A percentile compares a stretch with the other conserved stretches of the same genome.
Conservation (phyloP, 2,329 filamentous ascomycete species). For the Tolypocladium guangdongense region DNA sequence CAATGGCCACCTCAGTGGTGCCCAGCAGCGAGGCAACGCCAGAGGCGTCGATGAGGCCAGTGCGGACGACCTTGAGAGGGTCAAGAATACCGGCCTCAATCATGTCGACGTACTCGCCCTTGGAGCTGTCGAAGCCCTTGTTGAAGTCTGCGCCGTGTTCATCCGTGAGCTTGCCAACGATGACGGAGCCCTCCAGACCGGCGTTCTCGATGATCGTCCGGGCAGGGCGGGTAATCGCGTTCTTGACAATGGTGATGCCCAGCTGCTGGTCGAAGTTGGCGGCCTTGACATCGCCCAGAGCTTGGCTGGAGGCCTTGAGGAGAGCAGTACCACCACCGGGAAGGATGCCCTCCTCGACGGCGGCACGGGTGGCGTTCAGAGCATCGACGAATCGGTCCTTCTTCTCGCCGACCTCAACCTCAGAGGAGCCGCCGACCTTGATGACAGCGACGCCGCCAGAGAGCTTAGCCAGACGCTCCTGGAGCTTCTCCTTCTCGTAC, state of each 20-base stretch:
- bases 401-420: conserved; percentile 99
- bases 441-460: conserved; percentile 98
- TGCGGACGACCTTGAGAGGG: conserved; percentile 98
- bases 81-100: conserved; percentile 94
- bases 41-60: conserved; percentile 85
- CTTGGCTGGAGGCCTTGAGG: conserved; percentile 91
- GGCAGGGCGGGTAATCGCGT: conserved; percentile 90
- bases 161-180: conserved; percentile 96
- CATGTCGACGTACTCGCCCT: conserved; percentile 99
- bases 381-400: conserved; percentile 99
- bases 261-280: conserved; percentile 99
- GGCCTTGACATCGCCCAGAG: conserved; percentile 70
- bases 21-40: conserved; percentile 95
- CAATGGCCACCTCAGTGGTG: conserved; percentile 96
- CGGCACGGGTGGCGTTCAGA: conserved; percentile 92
- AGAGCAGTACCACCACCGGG: conserved; percentile 96
- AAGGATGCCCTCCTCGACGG: conserved; percentile 97
- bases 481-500: conserved; percentile 99
- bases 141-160: conserved; percentile 91
- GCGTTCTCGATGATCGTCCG: conserved; percentile 97
- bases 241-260: conserved; percentile 95
- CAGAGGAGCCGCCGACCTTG: conserved; percentile 94
- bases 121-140: conserved; percentile 93
- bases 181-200: conserved; percentile 86
- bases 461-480: conserved; percentile 98